These are phyloP conservation scores for Colletotrichum costaricense DNA, from an alignment of 2,329 filamentous ascomycete genomes.

Conservation along the genomic window DNA sequence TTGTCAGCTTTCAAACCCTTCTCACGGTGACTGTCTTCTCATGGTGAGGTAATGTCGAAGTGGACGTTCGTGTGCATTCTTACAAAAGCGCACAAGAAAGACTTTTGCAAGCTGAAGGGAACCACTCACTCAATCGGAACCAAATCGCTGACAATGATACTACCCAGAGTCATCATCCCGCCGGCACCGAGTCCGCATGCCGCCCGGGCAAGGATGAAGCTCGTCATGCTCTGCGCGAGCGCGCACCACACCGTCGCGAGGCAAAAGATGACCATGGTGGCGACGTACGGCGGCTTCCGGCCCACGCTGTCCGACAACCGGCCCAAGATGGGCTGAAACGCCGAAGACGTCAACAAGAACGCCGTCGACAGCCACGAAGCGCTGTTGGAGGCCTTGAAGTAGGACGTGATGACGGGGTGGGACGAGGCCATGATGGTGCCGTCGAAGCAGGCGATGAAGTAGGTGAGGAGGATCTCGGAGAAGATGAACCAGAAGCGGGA, in stretches of 20 bases:
- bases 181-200: constrained; percentile 80
- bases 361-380: constrained; percentile 87
- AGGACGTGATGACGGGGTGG: constrained; percentile 84
- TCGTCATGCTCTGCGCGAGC: constrained; percentile 73
- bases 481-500: constrained; percentile 73
- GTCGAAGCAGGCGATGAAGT: constrained; percentile 76
- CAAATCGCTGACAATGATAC: constrained; percentile 78
- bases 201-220: constrained; percentile 77
- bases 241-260: constrained; percentile 77
- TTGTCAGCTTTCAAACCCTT: neutral
- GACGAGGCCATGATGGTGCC: constrained; percentile 84
- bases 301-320: constrained; percentile 80
- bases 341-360: constrained; percentile 81
- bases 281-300: constrained; percentile 73
- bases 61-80: neutral
- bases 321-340: constrained; percentile 80
- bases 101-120: neutral
- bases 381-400: constrained; percentile 81
- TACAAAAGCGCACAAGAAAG: no score
- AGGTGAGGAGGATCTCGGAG: constrained; percentile 65
- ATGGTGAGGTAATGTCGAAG: no score
- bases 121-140: constrained; percentile 74
- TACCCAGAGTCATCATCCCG: constrained; percentile 75
- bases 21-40: neutral
- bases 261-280: constrained; percentile 71